phyloP scores from a whole-genome alignment of 2,329 filamentous ascomycete genomes.

The Apiospora phragmitis region DNA sequence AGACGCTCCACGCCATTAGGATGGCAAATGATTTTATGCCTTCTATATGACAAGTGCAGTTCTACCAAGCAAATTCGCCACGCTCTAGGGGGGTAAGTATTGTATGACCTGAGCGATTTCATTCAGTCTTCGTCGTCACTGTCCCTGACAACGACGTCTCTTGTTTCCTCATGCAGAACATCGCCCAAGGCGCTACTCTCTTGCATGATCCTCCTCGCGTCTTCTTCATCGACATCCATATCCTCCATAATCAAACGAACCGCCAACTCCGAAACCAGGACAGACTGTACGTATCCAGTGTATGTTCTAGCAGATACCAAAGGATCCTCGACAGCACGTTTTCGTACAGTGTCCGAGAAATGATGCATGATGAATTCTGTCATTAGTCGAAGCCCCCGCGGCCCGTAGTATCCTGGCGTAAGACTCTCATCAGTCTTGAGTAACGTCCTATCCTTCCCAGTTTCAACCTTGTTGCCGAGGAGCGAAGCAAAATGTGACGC shows the following conservation, averaged over 20 bases:
- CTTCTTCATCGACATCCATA: constrained; percentile 43
- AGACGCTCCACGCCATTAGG: neutral
- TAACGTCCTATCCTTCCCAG: constrained; percentile 60
- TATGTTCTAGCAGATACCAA: constrained; percentile 68
- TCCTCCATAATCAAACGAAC: constrained; percentile 58
- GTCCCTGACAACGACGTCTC: constrained; percentile 48
- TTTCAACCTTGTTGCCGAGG: constrained; percentile 55
- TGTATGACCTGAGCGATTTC: neutral
- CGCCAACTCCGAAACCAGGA: constrained; percentile 73
- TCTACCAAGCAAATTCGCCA: neutral
- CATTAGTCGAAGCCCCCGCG: constrained; percentile 70
- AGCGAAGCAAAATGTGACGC: constrained; percentile 61
- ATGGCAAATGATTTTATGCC: neutral
- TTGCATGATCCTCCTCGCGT: constrained; percentile 57
- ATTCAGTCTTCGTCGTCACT: constrained; percentile 25
- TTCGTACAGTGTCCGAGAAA: constrained; percentile 61
- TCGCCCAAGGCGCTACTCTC: constrained; percentile 69
- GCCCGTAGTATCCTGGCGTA: constrained; percentile 82
- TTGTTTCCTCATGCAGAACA: constrained; percentile 65
- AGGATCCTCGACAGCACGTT: constrained; percentile 62
- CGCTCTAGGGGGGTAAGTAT: neutral
- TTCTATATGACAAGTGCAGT: neutral
- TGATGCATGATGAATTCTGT: constrained; percentile 65
- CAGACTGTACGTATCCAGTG: constrained; percentile 69
- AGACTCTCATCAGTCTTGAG: constrained; percentile 58